These are phyloP conservation scores for Diaporthe sp. DNA, from an alignment of 2,329 filamentous ascomycete species.

Conservation along the genomic window DNA sequence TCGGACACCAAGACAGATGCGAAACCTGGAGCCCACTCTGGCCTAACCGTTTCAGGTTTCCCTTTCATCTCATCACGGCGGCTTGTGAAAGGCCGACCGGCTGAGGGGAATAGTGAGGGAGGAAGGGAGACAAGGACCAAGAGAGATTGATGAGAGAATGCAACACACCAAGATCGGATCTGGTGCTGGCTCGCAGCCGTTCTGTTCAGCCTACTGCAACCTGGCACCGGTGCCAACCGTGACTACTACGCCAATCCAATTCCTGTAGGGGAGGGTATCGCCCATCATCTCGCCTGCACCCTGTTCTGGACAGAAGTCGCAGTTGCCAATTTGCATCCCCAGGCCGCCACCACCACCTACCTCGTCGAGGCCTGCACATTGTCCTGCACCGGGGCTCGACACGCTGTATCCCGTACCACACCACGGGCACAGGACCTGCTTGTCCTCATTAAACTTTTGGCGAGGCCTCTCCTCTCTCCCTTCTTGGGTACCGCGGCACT, in stretches of 20 bases:
- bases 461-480: constrained; percentile 17
- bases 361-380: constrained; percentile 8
- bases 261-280: neutral
- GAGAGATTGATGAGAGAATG: constrained; percentile 16
- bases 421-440: constrained; percentile 16
- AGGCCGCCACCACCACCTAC: constrained; percentile 15
- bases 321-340: constrained; percentile 27
- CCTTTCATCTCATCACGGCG: constrained; percentile 29
- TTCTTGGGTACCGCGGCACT: constrained; percentile 18
- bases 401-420: constrained; percentile 11
- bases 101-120: neutral
- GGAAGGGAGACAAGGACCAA: neutral
- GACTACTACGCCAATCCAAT: neutral
- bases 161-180: constrained; percentile 28
- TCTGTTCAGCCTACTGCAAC: neutral
- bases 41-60: constrained; percentile 32
- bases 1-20: constrained; percentile 27
- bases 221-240: constrained; percentile 7
- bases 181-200: neutral
- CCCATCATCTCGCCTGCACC: constrained; percentile 32
- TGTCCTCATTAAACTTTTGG: constrained; percentile 27
- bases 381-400: constrained; percentile 9
- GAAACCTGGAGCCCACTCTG: constrained; percentile 29
- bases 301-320: constrained; percentile 13
- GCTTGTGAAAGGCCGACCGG: constrained; percentile 24